Conservation (phyloP, 345 rosid species). For the Noccaea caerulescens region DNA sequence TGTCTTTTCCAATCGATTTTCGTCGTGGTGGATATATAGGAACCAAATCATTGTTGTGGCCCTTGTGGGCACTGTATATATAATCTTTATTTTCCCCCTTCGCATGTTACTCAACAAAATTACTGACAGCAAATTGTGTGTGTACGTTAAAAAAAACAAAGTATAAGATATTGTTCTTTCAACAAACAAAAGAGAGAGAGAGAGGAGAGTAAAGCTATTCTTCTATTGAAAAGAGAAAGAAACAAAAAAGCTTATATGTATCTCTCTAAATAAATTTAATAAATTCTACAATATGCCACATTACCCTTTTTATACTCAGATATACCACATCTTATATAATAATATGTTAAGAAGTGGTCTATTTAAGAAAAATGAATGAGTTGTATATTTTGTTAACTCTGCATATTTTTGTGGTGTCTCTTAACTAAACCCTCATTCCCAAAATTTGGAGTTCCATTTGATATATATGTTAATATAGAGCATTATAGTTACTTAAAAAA, state of each 20-base stretch:
- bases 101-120: slow-evolving; percentile 22
- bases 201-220: not conserved
- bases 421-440: not conserved
- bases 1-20: not conserved
- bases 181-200: not conserved
- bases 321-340: not conserved
- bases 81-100: slow-evolving; percentile 7
- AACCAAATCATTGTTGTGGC: slow-evolving; percentile 30
- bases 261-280: not conserved
- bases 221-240: not conserved
- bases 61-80: slow-evolving; percentile 30
- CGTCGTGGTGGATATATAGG: slow-evolving; percentile 16
- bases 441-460: not conserved
- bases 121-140: slow-evolving; percentile 17
- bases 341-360: not conserved
- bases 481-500: not conserved
- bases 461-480: too few relatives aligned
- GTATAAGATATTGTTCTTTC: slow-evolving; percentile 1
- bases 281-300: not conserved
- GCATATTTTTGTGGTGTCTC: not conserved
- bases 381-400: not conserved
- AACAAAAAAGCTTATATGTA: not conserved
- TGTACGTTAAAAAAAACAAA: not conserved
- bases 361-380: not conserved
- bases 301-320: not conserved